phyloP scores from a whole-genome alignment of 2,329 filamentous ascomycete genomes.

The Aspergillus terreus region DNA sequence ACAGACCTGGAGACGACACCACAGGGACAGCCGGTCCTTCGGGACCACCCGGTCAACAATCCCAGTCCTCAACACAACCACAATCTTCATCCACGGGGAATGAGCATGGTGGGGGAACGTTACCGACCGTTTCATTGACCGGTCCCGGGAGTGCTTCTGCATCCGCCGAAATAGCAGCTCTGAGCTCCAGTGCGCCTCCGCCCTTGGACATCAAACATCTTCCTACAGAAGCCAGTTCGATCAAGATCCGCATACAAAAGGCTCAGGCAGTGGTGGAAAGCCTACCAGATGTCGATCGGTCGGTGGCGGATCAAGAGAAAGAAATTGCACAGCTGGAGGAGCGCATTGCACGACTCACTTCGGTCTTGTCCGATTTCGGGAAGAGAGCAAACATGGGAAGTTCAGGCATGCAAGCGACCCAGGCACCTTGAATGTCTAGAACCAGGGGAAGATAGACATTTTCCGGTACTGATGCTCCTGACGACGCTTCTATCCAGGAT shows the following conservation, averaged over 20 bases:
- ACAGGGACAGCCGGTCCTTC: slow-evolving; percentile 23
- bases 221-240: slow-evolving; percentile 68
- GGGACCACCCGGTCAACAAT: not conserved
- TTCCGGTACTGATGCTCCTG: too few species aligned
- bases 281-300: slow-evolving; percentile 43
- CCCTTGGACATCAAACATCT: slow-evolving; percentile 70
- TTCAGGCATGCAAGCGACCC: slow-evolving; percentile 4
- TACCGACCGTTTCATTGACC: slow-evolving; percentile 27
- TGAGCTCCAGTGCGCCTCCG: slow-evolving; percentile 33
- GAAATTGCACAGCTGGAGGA: slow-evolving; percentile 43
- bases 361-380: slow-evolving; percentile 41
- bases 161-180: slow-evolving; percentile 19
- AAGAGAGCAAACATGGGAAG: slow-evolving; percentile 21
- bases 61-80: slow-evolving; percentile 12
- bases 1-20: slow-evolving; percentile 20
- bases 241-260: slow-evolving; percentile 80
- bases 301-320: slow-evolving; percentile 41
- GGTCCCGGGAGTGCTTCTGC: slow-evolving; percentile 24
- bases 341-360: slow-evolving; percentile 36
- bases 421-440: not conserved
- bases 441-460: too few species aligned
- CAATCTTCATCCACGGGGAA: slow-evolving; percentile 24
- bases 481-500: too few species aligned
- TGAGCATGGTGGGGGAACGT: slow-evolving; percentile 16
- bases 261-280: slow-evolving; percentile 54